Conservation (phyloP, 495 filamentous ascomycete genomes). For the Neurospora tetraspora region DNA sequence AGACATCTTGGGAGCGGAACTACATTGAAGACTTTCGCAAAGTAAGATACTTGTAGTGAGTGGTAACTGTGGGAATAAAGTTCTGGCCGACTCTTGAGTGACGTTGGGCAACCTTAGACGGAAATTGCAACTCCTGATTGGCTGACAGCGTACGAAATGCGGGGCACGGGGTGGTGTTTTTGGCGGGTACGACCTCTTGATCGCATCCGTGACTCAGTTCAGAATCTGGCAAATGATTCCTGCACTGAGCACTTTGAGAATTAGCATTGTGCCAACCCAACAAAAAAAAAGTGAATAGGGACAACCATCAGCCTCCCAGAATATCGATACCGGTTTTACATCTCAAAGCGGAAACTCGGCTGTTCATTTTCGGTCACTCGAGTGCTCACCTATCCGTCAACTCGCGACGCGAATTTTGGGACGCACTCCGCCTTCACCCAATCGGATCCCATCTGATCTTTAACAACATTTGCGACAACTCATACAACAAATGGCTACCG, state of each 20-base stretch:
- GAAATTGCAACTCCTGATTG: not conserved
- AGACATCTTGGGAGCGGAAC: not conserved
- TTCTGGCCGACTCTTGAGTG: not conserved
- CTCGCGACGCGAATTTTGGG: not conserved
- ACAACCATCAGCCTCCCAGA: not conserved
- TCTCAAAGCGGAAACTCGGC: not conserved
- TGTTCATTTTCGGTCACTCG: not conserved
- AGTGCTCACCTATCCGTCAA: not conserved
- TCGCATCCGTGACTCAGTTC: not conserved
- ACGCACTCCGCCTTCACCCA: not conserved
- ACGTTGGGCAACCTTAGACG: not conserved
- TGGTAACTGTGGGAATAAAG: not conserved
- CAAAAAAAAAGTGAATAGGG: not conserved
- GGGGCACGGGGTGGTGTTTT: not conserved
- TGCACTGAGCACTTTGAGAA: not conserved
- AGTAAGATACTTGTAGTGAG: no score
- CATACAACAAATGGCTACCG: conserved; percentile 15
- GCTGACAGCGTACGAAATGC: not conserved
- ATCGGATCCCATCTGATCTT: not conserved
- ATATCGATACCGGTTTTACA: not conserved
- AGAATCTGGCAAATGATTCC: not conserved
- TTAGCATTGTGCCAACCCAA: not conserved
- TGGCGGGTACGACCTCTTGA: not conserved
- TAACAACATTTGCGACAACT: not conserved
- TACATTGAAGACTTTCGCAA: not conserved